phyloP scores from a whole-genome alignment of 495 filamentous ascomycete species.

The Niebla homalea region DNA sequence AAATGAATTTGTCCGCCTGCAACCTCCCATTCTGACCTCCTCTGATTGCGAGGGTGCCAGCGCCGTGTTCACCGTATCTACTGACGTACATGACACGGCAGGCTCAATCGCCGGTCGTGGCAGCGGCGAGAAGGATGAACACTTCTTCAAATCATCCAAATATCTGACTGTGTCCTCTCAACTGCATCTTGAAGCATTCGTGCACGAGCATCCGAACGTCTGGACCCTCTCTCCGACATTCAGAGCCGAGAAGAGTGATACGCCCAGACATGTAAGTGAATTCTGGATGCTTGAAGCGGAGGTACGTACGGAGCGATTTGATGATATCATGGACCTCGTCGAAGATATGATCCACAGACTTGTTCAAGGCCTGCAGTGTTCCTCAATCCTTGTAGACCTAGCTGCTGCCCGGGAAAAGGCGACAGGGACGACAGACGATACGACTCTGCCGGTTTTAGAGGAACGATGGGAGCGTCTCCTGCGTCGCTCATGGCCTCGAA shows the following conservation, averaged over 20 bases:
- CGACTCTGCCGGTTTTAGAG: slow-evolving; percentile 31
- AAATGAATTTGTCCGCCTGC: slow-evolving; percentile 66
- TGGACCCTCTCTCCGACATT: slow-evolving; percentile 94
- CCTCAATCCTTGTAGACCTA: slow-evolving; percentile 51
- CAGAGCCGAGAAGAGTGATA: slow-evolving; percentile 88
- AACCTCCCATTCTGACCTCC: slow-evolving; percentile 87
- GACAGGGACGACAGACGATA: slow-evolving; percentile 18
- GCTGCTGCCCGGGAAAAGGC: slow-evolving; percentile 19
- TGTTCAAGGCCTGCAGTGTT: slow-evolving; percentile 38
- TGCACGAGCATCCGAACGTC: slow-evolving; percentile 75
- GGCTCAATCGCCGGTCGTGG: slow-evolving; percentile 18
- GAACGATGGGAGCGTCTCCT: slow-evolving; percentile 60
- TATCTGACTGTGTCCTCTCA: slow-evolving; percentile 94
- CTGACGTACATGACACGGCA: not conserved
- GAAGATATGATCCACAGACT: slow-evolving; percentile 62
- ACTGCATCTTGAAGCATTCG: slow-evolving; percentile 84
- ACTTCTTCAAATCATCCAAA: slow-evolving; percentile 79
- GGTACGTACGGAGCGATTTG: slow-evolving; percentile 58
- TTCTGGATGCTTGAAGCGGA: slow-evolving; percentile 99
- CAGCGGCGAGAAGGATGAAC: slow-evolving; percentile 21
- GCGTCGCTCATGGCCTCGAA: slow-evolving; percentile 56
- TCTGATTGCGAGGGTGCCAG: slow-evolving; percentile 97
- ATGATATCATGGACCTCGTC: slow-evolving; percentile 59
- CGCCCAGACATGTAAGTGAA: slow-evolving; percentile 84
- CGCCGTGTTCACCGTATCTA: slow-evolving; percentile 71